Evolutionary conservation across 768 basidiomycete genomes (phyloP), one percentile per base, ranked within the genome.

Genomic region (Austroboletus eburneus): DNA sequence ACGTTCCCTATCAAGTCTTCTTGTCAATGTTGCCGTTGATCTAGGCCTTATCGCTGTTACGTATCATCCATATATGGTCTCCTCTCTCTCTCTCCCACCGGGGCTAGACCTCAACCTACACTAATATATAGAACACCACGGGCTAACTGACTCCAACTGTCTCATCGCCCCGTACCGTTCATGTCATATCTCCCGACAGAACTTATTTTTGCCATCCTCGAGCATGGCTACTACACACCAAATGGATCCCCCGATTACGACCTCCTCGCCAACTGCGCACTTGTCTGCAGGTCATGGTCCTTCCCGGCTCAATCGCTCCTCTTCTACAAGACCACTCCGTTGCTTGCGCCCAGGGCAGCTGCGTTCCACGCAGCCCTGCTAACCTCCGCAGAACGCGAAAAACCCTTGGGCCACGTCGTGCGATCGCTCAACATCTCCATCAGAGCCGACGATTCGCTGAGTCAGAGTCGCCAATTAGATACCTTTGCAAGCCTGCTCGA

Each of bases 241-340:
- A 9, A 5, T 2, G 61, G 52, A 39, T 42, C 39, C 16, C 58
- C 58, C 6, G 46, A 64, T 49, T 45, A 59, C 34, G 2, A 25
- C 16, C 30, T 58, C 25, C 61, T 65, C 24, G 40, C 48, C 40
- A 54, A 42, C 38, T 62, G 55, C 29, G 53, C 62, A 21, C 56
- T 62, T 33, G 62, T 67, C 13, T 62, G 60, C 37, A 52, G 40
- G 12, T 54, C 53, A 3, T 68, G 62, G 65, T 61, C 58, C 9
- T 32, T 40, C 24, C 59, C 57, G 27, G 63, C 66, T 2, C 66
- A 65, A 43, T 40, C 60, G 2, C 53, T 68, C 0, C 57, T 68
- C 40, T 67, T 69, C 50, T 56, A 36, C 29, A 51, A 52, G 43
- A 47, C 57, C 16, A 23, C 18, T 59, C 42, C 40, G n/a, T n/a